Evolutionary conservation across 306 rosid genomes (phyloP).

Genomic region (Lathyrus aphaca): DNA sequence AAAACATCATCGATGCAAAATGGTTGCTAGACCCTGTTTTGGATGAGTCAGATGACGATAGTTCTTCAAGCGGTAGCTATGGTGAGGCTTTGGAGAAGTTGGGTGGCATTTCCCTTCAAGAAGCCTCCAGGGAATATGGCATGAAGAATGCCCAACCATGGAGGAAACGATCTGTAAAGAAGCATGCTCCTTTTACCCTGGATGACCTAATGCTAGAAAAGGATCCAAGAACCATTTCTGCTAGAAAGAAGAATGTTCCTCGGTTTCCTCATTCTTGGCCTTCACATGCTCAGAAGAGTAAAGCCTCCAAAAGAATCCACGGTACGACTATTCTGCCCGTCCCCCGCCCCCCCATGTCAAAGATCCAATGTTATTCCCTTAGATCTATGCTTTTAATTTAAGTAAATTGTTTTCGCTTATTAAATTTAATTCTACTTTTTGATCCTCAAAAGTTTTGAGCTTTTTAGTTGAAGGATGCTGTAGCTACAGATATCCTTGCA

Average conservation of each 20-base stretch:
- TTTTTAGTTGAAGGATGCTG: constrained; percentile 24
- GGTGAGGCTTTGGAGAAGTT: constrained; percentile 72
- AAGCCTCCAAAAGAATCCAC: constrained; percentile 62
- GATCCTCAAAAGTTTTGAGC: constrained; percentile 18
- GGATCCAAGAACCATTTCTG: constrained; percentile 57
- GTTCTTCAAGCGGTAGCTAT: constrained; percentile 62
- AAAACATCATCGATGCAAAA: constrained; percentile 64
- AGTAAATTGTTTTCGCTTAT: constrained; percentile 12
- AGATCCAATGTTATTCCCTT: constrained; percentile 16
- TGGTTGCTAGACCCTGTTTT: constrained; percentile 68
- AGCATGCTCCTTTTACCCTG: constrained; percentile 45
- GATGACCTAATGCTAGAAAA: constrained; percentile 63
- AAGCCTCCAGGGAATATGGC: constrained; percentile 76
- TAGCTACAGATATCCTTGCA: constrained; percentile 1
- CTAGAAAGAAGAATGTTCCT: constrained; percentile 64
- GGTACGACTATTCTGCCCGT: constrained; percentile 49
- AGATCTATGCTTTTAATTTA: constrained; percentile 35
- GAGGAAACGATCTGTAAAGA: constrained; percentile 48
- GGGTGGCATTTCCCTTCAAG: constrained; percentile 79
- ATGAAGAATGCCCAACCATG: constrained; percentile 53
- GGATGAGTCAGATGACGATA: constrained; percentile 54
- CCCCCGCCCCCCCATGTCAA: constrained; percentile 23
- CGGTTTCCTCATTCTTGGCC: constrained; percentile 81
- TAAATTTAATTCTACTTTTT: constrained; percentile 33
- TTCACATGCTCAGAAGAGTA: constrained; percentile 61